Conservation (phyloP, 2,329 filamentous ascomycete species). For the Pezicula radicicola region DNA sequence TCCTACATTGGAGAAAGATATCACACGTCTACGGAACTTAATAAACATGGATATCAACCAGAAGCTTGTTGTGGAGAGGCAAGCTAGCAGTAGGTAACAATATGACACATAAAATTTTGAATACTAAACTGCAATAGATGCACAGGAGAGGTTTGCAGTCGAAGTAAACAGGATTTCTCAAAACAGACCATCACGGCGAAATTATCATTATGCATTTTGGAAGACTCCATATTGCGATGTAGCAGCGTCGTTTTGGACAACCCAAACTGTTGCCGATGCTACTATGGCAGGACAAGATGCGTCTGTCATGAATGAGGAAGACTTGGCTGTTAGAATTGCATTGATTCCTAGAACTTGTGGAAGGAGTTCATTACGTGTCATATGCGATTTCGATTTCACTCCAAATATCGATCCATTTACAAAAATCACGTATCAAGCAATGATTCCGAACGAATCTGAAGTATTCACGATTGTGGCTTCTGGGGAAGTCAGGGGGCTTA, state of each 20-base stretch:
- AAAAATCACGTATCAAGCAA: conserved; percentile 13
- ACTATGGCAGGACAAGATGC: neutral
- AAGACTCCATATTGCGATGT: conserved; percentile 9
- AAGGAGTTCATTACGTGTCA: conserved; percentile 2
- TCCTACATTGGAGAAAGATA: conserved; percentile 5
- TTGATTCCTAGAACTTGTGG: neutral
- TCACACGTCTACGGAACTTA: conserved; percentile 10
- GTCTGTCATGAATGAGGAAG: neutral
- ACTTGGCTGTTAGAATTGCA: conserved; percentile 3
- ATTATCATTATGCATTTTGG: conserved; percentile 2
- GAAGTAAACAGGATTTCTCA: neutral
- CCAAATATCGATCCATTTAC: conserved; percentile 6
- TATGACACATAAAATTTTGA: neutral
- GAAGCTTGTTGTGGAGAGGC: neutral
- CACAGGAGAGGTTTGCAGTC: no score
- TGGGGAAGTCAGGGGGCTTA: conserved; percentile 3
- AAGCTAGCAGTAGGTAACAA: neutral
- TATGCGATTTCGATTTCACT: conserved; percentile 8
- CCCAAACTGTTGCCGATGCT: neutral
- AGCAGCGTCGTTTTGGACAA: conserved; percentile 6
- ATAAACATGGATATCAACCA: conserved; percentile 10
- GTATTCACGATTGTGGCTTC: conserved; percentile 4
- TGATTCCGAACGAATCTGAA: conserved; percentile 10
- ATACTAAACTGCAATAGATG: neutral
- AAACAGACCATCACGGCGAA: neutral